Evolutionary conservation across 345 rosid genomes (phyloP), one percentile per base, ranked within the genome.

Genomic region (Raphanus raphanistrum): DNA sequence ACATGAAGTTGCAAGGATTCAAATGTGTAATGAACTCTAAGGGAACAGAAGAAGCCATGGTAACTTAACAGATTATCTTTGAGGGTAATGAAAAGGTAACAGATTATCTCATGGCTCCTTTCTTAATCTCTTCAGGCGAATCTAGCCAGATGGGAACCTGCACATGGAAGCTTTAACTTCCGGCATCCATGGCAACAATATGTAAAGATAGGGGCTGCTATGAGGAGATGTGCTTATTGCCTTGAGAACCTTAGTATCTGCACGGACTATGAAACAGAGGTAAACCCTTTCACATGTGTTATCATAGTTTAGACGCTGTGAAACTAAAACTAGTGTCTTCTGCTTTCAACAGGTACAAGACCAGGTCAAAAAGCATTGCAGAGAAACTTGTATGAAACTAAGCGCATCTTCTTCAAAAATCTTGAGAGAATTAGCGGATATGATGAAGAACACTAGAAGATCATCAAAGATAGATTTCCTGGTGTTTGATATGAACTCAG

Each of bases 131-230:
- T 36, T 50, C 70, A 88, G 96, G 89, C 93, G 15, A 86, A 78
- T 74, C 83, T 88, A 67, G 94, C 93, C 0, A 84, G 87, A 78
- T 93, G 98, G 97, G 98, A 93, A 74, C 96, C 94, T 8, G 84
- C 88, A 48, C 96, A 87, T 64, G 97, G 98, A 54, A 82, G 79
- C 66, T 88, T 90, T 82, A 84, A 33, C 74, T 90, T 89, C 70
- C 3, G 86, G 17, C 90, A 90, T 85, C 98, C 98, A 70, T 92
- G 98, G 98, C 86, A 87, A 71, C 85, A 83, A 78, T 90, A 93
- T 74, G 83, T 88, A 68, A 89, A 88, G 82, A 77, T 88, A 32
- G 94, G 94, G 2, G 86, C 85, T 41, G 76, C 89, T 21, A 67
- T 88, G 80, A 87, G 90, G 2, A 80, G 78, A 65, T 86, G 92